Evolutionary conservation across 495 filamentous ascomycete species (phyloP), one percentile per base, ranked within the genome.

Genomic region (Hapsidospora chrysogenum): DNA sequence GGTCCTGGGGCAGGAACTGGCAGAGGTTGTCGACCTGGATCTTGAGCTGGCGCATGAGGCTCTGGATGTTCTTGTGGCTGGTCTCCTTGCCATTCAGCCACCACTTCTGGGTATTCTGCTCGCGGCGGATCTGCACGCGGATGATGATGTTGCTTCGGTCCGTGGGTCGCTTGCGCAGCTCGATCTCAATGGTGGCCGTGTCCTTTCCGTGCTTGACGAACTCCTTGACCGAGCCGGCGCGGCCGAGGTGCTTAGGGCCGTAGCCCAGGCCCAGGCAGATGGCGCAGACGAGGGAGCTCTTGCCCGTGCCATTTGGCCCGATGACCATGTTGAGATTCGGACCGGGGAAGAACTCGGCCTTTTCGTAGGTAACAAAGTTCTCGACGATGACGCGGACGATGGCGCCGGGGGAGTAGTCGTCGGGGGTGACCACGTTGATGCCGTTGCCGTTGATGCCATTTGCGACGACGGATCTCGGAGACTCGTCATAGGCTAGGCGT

Each of bases 311-410:
- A 49, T 99, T 99, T 7, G 89, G 89, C 0, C 89, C 89, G 45
- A 99, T 95, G 38, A 99, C 75, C 92, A 99, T 96, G 50, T 99
- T 99, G 46, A 99, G 52, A 45, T 80, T 89, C 9, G 92, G 86
- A 0, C 89, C 89, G 3, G 82, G 84, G 33, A 72, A 71, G 54
- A 95, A 93, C 42, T 89, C 83, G 33, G 83, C 86, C 19, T 76
- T 71, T 10, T 76, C 84, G 53, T 96, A 99, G 0, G 92, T 99
- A 18, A 99, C 85, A 48, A 99, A 99, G 47, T 96, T 79, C n/a
- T 57, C 63, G 20, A 96, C 63, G 39, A 76, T 80, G 39, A 96
- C 84, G 17, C 85, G 72, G 11, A 94, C 74, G 45, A 97, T 93
- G 15, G 86, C 78, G 17, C 89, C 89, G 9, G 89, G 76, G 41